Conservation (phyloP, 192 early-diverging fungal species). For the Linnemannia zychae region DNA sequence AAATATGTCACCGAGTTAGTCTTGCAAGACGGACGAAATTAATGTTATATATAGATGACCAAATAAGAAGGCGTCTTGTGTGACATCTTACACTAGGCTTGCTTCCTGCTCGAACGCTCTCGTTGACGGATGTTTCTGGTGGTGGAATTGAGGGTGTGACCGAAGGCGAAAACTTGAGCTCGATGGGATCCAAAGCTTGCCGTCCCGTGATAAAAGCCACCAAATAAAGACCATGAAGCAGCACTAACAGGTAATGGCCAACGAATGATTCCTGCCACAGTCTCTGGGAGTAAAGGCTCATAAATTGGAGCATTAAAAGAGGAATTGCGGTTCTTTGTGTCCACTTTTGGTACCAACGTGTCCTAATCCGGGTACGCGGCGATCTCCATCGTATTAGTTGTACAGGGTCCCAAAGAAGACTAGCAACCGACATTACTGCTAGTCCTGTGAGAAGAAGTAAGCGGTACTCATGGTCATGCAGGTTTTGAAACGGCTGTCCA, state of each 20-base stretch:
- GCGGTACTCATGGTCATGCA: conserved; percentile 2
- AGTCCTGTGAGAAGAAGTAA: background rate
- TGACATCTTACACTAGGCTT: background rate
- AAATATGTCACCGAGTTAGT: background rate
- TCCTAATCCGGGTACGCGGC: conserved; percentile 16
- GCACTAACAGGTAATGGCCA: background rate
- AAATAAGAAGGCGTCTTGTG: background rate
- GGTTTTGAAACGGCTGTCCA: background rate
- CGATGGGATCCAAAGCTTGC: conserved; percentile 19
- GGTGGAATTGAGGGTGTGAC: background rate
- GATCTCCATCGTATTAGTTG: conserved; percentile 10
- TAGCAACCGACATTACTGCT: background rate
- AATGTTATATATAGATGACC: background rate
- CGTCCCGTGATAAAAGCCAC: conserved; percentile 6
- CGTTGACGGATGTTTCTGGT: background rate
- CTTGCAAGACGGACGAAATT: background rate
- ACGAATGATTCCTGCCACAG: background rate
- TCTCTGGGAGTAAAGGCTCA: background rate
- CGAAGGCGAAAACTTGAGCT: conserved; percentile 6
- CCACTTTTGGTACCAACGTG: conserved; percentile 21
- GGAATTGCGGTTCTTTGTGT: background rate
- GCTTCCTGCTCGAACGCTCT: background rate
- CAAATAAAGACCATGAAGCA: conserved; percentile 5
- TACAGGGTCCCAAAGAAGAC: conserved; percentile 34
- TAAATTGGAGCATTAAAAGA: conserved; percentile 9